These are phyloP conservation scores for Austroboletus rostrupii DNA, from an alignment of 1,284 basidiomycete genomes.

Conservation along the genomic window DNA sequence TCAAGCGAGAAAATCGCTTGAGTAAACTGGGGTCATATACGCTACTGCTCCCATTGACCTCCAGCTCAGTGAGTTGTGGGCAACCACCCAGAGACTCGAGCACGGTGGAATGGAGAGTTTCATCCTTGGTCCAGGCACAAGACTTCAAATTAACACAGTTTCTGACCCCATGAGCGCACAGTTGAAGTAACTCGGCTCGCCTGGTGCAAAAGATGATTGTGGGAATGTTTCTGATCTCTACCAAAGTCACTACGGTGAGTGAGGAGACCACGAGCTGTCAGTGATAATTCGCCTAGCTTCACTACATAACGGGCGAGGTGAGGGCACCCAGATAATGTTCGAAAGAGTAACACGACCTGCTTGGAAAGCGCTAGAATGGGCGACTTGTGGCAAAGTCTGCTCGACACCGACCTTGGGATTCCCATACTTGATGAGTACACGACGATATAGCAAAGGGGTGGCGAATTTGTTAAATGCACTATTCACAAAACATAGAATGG, in stretches of 20 bases:
- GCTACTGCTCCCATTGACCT: slow-evolving; percentile 63
- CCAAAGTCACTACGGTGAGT: slow-evolving; percentile 1
- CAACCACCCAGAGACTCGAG: slow-evolving; percentile 46
- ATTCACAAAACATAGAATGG: slow-evolving; percentile 51
- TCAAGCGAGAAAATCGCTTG: slow-evolving; percentile 43
- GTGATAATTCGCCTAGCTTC: slow-evolving; percentile 44
- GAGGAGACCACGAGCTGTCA: neutral
- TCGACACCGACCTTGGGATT: slow-evolving; percentile 47
- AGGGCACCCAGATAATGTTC: slow-evolving; percentile 43
- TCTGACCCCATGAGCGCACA: slow-evolving; percentile 46
- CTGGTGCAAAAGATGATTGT: slow-evolving; percentile 37
- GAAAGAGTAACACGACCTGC: slow-evolving; percentile 52
- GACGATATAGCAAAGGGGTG: slow-evolving; percentile 48
- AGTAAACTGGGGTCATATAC: slow-evolving; percentile 48
- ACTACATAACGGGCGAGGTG: slow-evolving; percentile 53
- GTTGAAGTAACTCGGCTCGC: slow-evolving; percentile 33
- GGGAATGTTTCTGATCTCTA: slow-evolving; percentile 67
- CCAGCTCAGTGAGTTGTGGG: slow-evolving; percentile 47
- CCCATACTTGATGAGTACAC: slow-evolving; percentile 51
- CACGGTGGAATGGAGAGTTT: slow-evolving; percentile 56
- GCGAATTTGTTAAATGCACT: slow-evolving; percentile 49
- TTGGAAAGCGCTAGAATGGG: neutral
- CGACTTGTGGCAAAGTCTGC: neutral
- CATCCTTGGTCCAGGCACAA: slow-evolving; percentile 74
- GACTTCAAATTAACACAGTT: slow-evolving; percentile 59